A percentile compares a stretch with the other conserved stretches of the same genome.
Evolutionary conservation across 2,329 filamentous ascomycete species (phyloP).

Genomic region (Neonectria ditissima): DNA sequence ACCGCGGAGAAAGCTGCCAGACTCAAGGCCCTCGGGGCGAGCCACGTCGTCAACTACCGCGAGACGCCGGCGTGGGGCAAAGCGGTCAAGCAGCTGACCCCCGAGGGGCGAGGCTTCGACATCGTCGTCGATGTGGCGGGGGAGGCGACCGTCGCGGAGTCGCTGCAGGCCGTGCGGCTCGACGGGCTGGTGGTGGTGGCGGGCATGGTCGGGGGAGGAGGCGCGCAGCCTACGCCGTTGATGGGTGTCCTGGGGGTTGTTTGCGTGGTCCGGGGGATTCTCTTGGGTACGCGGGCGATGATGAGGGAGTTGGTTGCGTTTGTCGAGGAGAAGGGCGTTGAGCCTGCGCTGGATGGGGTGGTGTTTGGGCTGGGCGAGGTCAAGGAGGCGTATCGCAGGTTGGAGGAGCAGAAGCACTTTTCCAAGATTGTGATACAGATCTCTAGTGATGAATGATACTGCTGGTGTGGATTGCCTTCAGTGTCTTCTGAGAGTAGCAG

Average conservation of each 20-base stretch:
- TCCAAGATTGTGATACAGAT: constrained; percentile 51
- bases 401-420: constrained; percentile 52
- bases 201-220: constrained; percentile 45
- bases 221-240: constrained; percentile 37
- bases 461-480: not conserved
- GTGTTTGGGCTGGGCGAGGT: constrained; percentile 47
- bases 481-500: no score
- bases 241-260: constrained; percentile 40
- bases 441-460: not conserved
- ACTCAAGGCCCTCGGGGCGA: constrained; percentile 67
- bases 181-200: constrained; percentile 50
- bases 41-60: constrained; percentile 72
- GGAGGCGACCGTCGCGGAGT: constrained; percentile 67
- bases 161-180: constrained; percentile 60
- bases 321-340: constrained; percentile 48
- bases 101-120: constrained; percentile 65
- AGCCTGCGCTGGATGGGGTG: constrained; percentile 47
- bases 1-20: constrained; percentile 64
- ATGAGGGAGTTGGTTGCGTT: constrained; percentile 47
- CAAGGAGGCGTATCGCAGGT: constrained; percentile 47
- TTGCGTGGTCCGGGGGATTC: constrained; percentile 47
- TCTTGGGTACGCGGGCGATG: constrained; percentile 43
- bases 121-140: constrained; percentile 75
- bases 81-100: constrained; percentile 62
- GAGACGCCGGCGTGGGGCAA: constrained; percentile 66